These are phyloP conservation scores for Suillus subalutaceus DNA, from an alignment of 768 basidiomycete genomes.

Conservation along the genomic window DNA sequence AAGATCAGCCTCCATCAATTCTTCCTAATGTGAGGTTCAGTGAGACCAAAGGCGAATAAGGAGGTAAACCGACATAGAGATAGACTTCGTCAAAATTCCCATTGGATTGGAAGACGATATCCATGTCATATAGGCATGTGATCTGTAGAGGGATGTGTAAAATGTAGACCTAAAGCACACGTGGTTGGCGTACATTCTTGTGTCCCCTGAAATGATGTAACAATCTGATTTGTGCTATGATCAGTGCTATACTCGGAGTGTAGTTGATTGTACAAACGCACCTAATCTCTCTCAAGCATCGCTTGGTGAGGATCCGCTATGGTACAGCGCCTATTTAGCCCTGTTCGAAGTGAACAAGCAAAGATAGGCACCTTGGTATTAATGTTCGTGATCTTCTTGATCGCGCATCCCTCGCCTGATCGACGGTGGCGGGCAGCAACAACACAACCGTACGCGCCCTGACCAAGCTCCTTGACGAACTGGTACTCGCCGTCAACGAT, in stretches of 20 bases:
- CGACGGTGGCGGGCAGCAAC: constrained; percentile 82
- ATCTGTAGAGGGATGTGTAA: constrained; percentile 54
- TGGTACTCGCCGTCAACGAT: constrained; percentile 88
- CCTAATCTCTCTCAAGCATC: constrained; percentile 95
- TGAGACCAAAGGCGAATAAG: constrained; percentile 1
- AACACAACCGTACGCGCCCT: constrained; percentile 94
- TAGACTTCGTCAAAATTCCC: constrained; percentile 97
- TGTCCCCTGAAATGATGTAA: constrained; percentile 98
- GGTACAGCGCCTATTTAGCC: constrained; percentile 15
- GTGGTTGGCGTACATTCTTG: constrained; percentile 76
- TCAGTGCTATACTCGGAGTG: constrained; percentile 13
- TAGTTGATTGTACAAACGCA: constrained; percentile 35
- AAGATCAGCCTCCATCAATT: constrained; percentile 99
- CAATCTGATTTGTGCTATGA: constrained; percentile 51
- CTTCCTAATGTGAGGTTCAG: constrained; percentile 62
- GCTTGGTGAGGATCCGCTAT: constrained; percentile 93
- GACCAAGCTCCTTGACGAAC: constrained; percentile 96
- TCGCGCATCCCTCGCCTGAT: constrained; percentile 88
- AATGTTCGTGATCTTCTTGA: constrained; percentile 96
- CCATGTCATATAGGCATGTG: constrained; percentile 97
- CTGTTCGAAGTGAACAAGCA: constrained; percentile 5
- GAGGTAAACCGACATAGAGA: constrained; percentile 65
- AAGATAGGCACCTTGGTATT: constrained; percentile 70
- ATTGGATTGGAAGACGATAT: constrained; percentile 90
- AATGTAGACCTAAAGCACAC: constrained; percentile 10